Conservation (phyloP, 208 protist species). For the Balamuthia mandrillaris region DNA sequence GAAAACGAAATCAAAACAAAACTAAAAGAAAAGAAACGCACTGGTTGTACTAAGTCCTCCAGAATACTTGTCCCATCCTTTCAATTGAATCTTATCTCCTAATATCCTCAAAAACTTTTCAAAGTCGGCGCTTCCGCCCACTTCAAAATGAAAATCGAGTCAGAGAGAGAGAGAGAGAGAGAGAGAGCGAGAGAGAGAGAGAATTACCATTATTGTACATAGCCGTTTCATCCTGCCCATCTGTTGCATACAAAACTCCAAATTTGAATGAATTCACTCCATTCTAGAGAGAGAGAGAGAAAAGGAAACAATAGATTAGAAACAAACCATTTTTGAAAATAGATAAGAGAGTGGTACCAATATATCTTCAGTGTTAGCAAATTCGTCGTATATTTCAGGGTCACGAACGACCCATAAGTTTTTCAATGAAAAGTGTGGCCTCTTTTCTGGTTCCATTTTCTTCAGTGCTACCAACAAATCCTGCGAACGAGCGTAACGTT, state of each 20-base stretch:
- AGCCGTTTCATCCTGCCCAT: neutral
- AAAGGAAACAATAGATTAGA: too few relatives aligned
- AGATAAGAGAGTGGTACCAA: too few relatives aligned
- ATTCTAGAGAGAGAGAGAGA: neutral
- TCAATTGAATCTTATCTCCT: neutral
- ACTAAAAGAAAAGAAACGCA: too few relatives aligned
- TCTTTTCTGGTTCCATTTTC: neutral
- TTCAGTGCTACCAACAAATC: neutral
- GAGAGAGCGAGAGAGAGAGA: too few relatives aligned
- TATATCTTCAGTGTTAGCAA: neutral
- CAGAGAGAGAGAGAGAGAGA: too few relatives aligned
- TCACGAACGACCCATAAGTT: neutral
- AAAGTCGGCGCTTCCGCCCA: neutral
- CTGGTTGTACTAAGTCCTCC: neutral
- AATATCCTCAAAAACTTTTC: neutral
- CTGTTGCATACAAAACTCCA: neutral
- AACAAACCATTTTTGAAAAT: too few relatives aligned
- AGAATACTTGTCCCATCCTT: neutral
- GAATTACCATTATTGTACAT: conserved; percentile 4
- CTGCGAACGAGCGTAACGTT: neutral
- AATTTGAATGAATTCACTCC: conserved; percentile 21
- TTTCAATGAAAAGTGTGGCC: neutral
- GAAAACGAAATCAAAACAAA: too few relatives aligned
- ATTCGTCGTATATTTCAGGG: neutral
- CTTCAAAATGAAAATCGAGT: too few relatives aligned